These are phyloP conservation scores for Leccinum ochraceum DNA, from an alignment of 768 basidiomycete species.

Conservation along the genomic window DNA sequence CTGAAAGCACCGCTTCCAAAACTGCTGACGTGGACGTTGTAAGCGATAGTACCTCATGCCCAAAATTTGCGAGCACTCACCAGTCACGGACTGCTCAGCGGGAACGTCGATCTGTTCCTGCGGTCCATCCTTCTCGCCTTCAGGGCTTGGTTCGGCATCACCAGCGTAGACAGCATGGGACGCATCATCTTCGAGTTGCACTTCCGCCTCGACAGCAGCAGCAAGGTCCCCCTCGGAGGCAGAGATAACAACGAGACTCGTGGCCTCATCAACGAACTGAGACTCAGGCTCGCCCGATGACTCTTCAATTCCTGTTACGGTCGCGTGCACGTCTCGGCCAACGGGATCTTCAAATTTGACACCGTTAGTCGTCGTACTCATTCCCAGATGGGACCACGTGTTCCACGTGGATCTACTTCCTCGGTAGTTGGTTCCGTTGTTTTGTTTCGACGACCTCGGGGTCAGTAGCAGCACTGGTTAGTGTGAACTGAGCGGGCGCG, in stretches of 20 bases:
- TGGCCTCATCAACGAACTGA: conserved; percentile 14
- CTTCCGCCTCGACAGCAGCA: conserved; percentile 1
- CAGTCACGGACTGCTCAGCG: not conserved
- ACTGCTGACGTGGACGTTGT: conserved; percentile 2
- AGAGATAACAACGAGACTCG: not conserved
- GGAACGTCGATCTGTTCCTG: not conserved
- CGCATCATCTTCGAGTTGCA: not conserved
- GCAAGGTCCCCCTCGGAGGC: conserved; percentile 2
- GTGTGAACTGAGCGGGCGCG: not conserved
- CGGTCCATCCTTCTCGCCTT: not conserved
- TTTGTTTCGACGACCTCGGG: not conserved
- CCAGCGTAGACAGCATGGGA: not conserved
- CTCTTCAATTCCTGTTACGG: conserved; percentile 2
- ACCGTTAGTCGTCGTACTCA: conserved; percentile 1
- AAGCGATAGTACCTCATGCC: not conserved
- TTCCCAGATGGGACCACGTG: not conserved
- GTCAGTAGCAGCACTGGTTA: not conserved
- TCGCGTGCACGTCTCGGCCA: conserved; percentile 1
- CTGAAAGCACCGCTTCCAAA: no score
- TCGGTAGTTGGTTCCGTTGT: not conserved
- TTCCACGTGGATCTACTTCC: conserved; percentile 2
- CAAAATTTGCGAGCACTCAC: conserved; percentile 13
- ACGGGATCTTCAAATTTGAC: conserved; percentile 5
- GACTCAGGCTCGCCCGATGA: conserved; percentile 5
- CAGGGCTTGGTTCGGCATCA: not conserved